Base-by-base conservation (phyloP, 257 asterid species). In the Solanum ossicruentum region DNA sequence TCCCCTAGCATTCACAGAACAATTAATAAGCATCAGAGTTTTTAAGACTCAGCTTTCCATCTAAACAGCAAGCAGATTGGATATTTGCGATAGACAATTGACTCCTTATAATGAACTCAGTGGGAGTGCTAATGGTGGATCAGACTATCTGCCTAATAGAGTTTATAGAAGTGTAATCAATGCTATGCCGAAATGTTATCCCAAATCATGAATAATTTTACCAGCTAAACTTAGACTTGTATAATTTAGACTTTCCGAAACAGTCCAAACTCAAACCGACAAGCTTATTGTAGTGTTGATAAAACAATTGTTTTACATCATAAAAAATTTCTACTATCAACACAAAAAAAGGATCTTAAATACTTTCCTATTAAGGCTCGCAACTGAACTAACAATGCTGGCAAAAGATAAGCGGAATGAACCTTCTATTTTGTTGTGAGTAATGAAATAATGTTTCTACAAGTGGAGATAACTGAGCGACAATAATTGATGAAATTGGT, bases 1-100 rank as follows among this genome's bases (percentile, higher is more conserved):
- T 88, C 61, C 98, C 99, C 99, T 96, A 87, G 82, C 65, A 82
- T 47, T 79, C 83, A 52, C 83, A 78, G 65, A 78, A 78, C 28
- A 78, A 78, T 78, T 16, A 78, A 78, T 78, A 52, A 78, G 83
- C 28, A 28, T 78, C 83, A 78, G 28, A 28, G 23, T 16, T 28
- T 65, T 78, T 9, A 52, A 78, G 83, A 52, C 66, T 51, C 28
- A 23, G 17, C 49, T 17, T 78, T 26, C 0, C 66, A 78, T 20
- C 49, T 78, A 78, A 78, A 28, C 18, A 78, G 83, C 47, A 26
- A 15, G 0, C 61, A 49, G 61, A 78, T 78, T 17, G 47, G 12
- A 58, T 23, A 23, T 75, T 49, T 36, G 65, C 28, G 49, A 75
- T 75, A 23, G 43, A 49, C 82, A 75, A 26, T 32, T 78, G 83